Evolutionary conservation across 2,329 filamentous ascomycete species (phyloP), one percentile per base, ranked within the genome.

Genomic region (Penicillium sp.): DNA sequence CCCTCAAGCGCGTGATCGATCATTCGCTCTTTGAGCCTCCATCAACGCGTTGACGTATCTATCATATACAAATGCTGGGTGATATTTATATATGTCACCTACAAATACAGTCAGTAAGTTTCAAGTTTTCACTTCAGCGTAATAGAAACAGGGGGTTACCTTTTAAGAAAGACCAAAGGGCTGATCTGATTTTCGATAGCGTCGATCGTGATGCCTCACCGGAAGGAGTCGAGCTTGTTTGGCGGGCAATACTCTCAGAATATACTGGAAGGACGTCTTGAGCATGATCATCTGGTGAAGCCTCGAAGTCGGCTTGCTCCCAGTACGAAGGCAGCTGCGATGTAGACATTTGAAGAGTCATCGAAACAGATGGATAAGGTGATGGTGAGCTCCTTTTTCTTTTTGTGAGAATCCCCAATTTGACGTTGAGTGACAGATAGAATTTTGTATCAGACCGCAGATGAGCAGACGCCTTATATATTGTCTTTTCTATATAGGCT

Each of bases 81-180:
- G 49, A 33, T 52, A 33, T 22, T 52, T 35, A 19, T 52, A 52
- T 25, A 52, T 37, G 30, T 52, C 49, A 6, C 49, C 49, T 52
- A 25, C 2, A 11, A 11, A 49, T 49, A 28, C 6, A 30, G 46
- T 49, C 16, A 49, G 10, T 13, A 49, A 49, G 4, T n/a, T 16
- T 19, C 6, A 10, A 49, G 30, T 16, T 6, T 33, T 13, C 14
- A 19, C n/a, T 51, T 6, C 2, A 33, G 19, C 19, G 28, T 30
- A n/a, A 30, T 4, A 10, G 13, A 14, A 30, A 37, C 19, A 11
- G 8, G n/a, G 16, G 35, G 30, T 6, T 37, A 38, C 49, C 49
- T 25, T 38, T 52, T 11, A 52, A 2, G 19, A 13, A 52, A 11
- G 49, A 52, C 49, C 49, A 52, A 25, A 38, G 22, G 11, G 49